A percentile compares a stretch with the other conserved stretches of the same genome.
Evolutionary conservation across 306 rosid genomes (phyloP).

Genomic region (Delonix regia): DNA sequence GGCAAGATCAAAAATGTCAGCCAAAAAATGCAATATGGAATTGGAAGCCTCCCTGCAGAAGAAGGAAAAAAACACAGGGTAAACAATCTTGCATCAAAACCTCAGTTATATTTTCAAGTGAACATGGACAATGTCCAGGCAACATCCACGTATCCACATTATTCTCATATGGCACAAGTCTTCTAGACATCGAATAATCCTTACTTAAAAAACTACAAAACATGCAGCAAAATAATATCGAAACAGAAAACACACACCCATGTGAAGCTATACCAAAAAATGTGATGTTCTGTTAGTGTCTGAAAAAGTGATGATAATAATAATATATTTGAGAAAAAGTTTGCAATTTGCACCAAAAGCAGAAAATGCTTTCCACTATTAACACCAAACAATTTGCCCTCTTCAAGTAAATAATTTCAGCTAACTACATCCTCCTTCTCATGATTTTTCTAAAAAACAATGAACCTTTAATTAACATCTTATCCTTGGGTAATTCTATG

Average conservation of each 20-base stretch:
- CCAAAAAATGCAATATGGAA: constrained; percentile 92
- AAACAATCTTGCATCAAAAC: constrained; percentile 22
- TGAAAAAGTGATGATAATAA: too few relatives aligned
- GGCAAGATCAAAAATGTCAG: constrained; percentile 85
- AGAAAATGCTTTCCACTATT: neutral
- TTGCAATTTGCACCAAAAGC: neutral
- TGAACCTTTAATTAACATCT: neutral
- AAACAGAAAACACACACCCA: neutral
- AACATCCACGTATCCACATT: neutral
- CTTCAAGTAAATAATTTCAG: neutral
- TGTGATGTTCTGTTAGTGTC: too few relatives aligned
- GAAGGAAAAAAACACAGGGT: constrained; percentile 30
- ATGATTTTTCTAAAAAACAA: neutral
- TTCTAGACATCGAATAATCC: constrained; percentile 1
- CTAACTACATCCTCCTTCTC: neutral
- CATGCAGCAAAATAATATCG: neutral
- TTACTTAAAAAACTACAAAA: constrained; percentile 14
- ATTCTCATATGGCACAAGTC: constrained; percentile 20
- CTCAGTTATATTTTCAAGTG: neutral
- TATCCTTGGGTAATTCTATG: neutral
- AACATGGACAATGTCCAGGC: neutral
- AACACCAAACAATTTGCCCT: neutral
- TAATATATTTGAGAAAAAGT: too few relatives aligned
- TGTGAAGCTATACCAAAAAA: too few relatives aligned
- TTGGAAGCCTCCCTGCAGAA: constrained; percentile 91